phyloP scores from a whole-genome alignment of 768 basidiomycete genomes.

The Leucosporidium creatinivorum region DNA sequence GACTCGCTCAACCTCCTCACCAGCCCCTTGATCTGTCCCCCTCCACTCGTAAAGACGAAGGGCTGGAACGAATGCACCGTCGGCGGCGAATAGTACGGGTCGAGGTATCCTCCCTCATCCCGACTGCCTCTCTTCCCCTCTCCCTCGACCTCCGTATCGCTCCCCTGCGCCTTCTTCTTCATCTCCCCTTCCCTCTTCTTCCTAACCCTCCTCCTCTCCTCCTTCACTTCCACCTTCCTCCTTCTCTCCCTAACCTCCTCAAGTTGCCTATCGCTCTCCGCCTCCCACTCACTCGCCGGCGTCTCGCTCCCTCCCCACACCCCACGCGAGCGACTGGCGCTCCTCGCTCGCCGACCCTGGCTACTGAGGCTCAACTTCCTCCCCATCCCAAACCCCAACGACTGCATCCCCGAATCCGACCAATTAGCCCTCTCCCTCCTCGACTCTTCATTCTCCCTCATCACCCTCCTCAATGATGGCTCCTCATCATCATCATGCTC shows the following conservation, averaged over 20 bases:
- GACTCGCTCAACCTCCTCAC: no score
- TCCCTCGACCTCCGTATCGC: constrained; percentile 2
- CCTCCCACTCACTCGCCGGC: no score
- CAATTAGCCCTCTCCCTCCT: constrained; percentile 11
- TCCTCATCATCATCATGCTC: constrained; percentile 3
- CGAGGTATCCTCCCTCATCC: neutral
- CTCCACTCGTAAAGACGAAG: constrained; percentile 5
- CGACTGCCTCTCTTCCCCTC: neutral
- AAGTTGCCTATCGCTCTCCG: neutral
- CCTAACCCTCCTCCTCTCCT: neutral
- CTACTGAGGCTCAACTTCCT: no score
- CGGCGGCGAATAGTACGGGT: constrained; percentile 7
- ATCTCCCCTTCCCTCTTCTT: neutral
- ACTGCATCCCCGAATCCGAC: constrained; percentile 17
- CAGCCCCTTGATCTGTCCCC: no score
- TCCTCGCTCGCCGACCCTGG: no score
- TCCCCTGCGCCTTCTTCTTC: neutral
- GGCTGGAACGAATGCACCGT: constrained; percentile 22
- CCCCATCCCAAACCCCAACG: constrained; percentile 5
- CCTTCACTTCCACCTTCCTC: neutral
- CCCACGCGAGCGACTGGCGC: no score
- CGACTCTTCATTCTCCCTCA: constrained; percentile 20
- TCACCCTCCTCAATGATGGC: constrained; percentile 12
- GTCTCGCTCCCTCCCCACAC: no score
- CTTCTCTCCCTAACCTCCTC: neutral